Evolutionary conservation across 2,329 filamentous ascomycete genomes (phyloP), one percentile per base, ranked within the genome.

Genomic region (Calonectria honghensis): DNA sequence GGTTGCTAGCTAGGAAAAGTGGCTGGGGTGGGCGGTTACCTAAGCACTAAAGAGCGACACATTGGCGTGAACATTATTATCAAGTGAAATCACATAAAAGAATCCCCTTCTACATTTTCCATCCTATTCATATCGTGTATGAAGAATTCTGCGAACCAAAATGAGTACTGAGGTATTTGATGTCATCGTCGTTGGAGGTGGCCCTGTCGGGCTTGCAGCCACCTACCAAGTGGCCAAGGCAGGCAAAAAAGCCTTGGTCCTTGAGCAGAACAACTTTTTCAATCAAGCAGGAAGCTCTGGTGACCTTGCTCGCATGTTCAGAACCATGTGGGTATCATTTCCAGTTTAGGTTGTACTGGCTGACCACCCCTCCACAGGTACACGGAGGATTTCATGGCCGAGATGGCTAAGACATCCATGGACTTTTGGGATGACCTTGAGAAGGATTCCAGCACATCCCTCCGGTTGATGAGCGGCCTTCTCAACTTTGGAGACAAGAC

Each of bases 401-500:
- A 54, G 11, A 32, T 74, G 16, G 72, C 72, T 9, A 70, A 70
- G 31, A 54, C 39, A 4, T 45, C 61, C 2, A 74, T 74, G 72
- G 41, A 67, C 2, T 27, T 37, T 35, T 74, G 72, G 72, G 68
- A 74, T 61, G 59, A 50, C 4, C 67, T 74, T 20, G 72, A 74
- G 52, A 67, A 51, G 5, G 72, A 74, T 45, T 51, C 72, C 9
- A 61, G 72, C 20, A 27, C 57, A 31, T 71, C 72, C 9, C 61
- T 74, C 10, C 61, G 72, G 3, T 61, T 10, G 61, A 71, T 74
- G 72, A 70, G 50, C 9, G 72, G 72, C n/a, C 67, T 74, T 11
- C 51, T 82, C 83, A 63, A 68, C 20, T 67, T 63, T 45, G 70
- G 63, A 35, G 70, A 68, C 6, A n/a, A 63, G 24, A 10, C 37